A percentile compares a stretch with the other conserved stretches of the same genome.
Conservation (phyloP, 257 asterid species). For the Hygrophila difformis region DNA sequence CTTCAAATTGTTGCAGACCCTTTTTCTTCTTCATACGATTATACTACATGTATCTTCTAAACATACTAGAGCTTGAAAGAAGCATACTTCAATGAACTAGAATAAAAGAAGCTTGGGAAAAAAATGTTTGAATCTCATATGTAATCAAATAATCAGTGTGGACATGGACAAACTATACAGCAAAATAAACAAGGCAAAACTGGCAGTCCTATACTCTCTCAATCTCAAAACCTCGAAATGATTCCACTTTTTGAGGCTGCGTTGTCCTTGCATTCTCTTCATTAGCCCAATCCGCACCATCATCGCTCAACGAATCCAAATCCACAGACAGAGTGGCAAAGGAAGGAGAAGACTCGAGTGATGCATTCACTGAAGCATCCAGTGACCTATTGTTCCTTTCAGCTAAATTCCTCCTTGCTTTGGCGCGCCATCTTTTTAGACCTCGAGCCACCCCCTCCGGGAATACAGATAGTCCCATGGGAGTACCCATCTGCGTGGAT, state of each 20-base stretch:
- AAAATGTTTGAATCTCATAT: too few species aligned
- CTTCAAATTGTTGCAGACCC: too few species aligned
- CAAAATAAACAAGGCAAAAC: not conserved
- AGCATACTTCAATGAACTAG: too few species aligned
- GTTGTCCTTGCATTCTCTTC: slow-evolving; percentile 16
- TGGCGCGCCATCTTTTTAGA: slow-evolving; percentile 48
- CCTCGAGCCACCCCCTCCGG: slow-evolving; percentile 38
- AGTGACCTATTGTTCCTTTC: slow-evolving; percentile 19
- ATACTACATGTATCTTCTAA: too few species aligned
- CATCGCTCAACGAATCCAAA: slow-evolving; percentile 25
- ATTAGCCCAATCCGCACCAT: slow-evolving; percentile 1
- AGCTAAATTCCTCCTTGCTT: slow-evolving; percentile 49
- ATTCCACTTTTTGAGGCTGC: slow-evolving; percentile 22
- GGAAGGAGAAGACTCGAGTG: slow-evolving; percentile 31
- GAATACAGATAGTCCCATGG: slow-evolving; percentile 44
- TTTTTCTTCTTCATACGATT: too few species aligned
- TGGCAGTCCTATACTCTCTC: slow-evolving; percentile 12
- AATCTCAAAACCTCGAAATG: slow-evolving; percentile 37
- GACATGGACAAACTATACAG: not conserved
- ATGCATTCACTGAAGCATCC: slow-evolving; percentile 21
- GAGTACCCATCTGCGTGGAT: slow-evolving; percentile 53
- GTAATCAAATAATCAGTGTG: too few species aligned
- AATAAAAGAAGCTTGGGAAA: too few species aligned
- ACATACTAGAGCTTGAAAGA: too few species aligned
- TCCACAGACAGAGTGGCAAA: slow-evolving; percentile 27